Conservation (phyloP, 2,329 filamentous ascomycete species). For the Didymella segeticola region DNA sequence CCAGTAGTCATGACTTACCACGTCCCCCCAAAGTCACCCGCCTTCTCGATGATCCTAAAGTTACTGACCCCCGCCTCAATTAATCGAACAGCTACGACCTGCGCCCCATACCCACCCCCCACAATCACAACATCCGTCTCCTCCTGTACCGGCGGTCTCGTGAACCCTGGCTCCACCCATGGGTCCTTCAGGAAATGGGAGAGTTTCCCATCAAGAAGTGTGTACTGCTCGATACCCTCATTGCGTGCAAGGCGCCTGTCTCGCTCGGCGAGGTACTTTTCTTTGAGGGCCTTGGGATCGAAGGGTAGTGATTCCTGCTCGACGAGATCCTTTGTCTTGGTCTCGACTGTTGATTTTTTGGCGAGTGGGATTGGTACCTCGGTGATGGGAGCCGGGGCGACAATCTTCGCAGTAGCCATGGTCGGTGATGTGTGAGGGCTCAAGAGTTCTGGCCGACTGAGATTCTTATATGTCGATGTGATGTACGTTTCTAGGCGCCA, state of each 20-base stretch:
- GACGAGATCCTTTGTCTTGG: slow-evolving; percentile 24
- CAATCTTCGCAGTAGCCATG: slow-evolving; percentile 22
- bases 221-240: slow-evolving; percentile 40
- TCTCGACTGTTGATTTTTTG: slow-evolving; percentile 24
- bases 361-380: slow-evolving; percentile 26
- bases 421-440: not conserved
- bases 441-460: too few species aligned
- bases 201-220: slow-evolving; percentile 33
- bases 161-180: slow-evolving; percentile 36
- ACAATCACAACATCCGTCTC: slow-evolving; percentile 46
- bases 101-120: slow-evolving; percentile 55
- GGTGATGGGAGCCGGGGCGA: slow-evolving; percentile 22
- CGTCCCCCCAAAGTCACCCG: slow-evolving; percentile 57
- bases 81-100: slow-evolving; percentile 51
- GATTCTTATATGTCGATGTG: not conserved
- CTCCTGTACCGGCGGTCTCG: slow-evolving; percentile 36
- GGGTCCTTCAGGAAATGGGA: slow-evolving; percentile 36
- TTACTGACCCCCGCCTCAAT: slow-evolving; percentile 50
- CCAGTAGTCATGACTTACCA: slow-evolving; percentile 37
- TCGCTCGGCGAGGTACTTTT: slow-evolving; percentile 38
- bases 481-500: not conserved
- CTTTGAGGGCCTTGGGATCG: slow-evolving; percentile 33
- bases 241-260: slow-evolving; percentile 36
- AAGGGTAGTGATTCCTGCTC: slow-evolving; percentile 29
- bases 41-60: slow-evolving; percentile 54